A percentile compares a stretch with the other conserved stretches of the same genome.
Conservation (phyloP, 1,139 yeast species). For the Blastobotrys petasosporus region DNA sequence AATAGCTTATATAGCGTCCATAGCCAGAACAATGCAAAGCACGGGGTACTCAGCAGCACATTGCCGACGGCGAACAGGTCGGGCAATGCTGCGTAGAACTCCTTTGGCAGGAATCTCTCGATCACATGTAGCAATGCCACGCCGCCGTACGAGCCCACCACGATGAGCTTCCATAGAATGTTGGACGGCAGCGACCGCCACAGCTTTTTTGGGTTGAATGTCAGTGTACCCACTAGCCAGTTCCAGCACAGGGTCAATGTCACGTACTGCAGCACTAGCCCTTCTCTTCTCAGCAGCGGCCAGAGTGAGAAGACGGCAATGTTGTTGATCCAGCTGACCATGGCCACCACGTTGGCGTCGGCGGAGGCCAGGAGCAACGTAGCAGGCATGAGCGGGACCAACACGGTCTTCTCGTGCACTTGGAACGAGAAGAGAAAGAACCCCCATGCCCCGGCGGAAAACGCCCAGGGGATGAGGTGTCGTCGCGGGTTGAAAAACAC, state of each 20-base stretch:
- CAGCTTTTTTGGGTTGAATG: conserved; percentile 12
- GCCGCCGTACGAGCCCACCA: conserved; percentile 53
- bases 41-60: conserved; percentile 64
- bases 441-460: conserved; percentile 79
- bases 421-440: conserved; percentile 89
- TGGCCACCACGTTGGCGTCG: conserved; percentile 53
- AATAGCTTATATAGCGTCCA: conserved; percentile 43
- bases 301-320: conserved; percentile 79
- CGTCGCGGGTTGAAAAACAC: conserved; percentile 50
- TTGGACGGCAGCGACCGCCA: conserved; percentile 39
- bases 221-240: conserved; percentile 58
- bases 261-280: conserved; percentile 62
- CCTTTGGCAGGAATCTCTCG: conserved; percentile 38
- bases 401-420: conserved; percentile 88
- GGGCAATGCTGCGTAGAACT: conserved; percentile 46
- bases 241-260: conserved; percentile 60
- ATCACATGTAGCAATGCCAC: conserved; percentile 48
- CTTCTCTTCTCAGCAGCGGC: conserved; percentile 79
- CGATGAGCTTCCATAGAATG: conserved; percentile 51
- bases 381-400: conserved; percentile 82
- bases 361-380: conserved; percentile 57
- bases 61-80: conserved; percentile 83
- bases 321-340: conserved; percentile 83
- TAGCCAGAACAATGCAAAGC: conserved; percentile 69
- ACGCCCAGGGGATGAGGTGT: conserved; percentile 58